Evolutionary conservation across 2,329 filamentous ascomycete genomes (phyloP), one percentile per base, ranked within the genome.

Genomic region (Pyrenophora graminea): DNA sequence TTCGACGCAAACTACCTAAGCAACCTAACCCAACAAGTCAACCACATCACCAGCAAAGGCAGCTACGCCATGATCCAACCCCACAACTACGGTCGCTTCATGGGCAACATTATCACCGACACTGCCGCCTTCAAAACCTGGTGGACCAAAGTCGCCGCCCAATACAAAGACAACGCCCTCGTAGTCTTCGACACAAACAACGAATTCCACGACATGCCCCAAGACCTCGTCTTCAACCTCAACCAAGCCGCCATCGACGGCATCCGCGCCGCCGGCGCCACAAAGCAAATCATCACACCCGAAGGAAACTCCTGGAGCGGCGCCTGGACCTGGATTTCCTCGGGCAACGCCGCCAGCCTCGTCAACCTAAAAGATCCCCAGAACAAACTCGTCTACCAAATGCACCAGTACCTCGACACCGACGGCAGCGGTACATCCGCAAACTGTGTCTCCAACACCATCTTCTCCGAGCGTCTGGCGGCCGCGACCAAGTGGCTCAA

Each of bases 381-480:
- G 39, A 71, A 83, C 69, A 82, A 81, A 62, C 75, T 84, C 49
- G 69, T 85, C 64, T 84, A 82, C 69, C 80, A 85, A 62, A 84
- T 85, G 82, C 82, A 85, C 65, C 82, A 85, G 70, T 85, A 85
- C 61, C 81, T 85, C 32, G 82, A 85, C 69, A 72, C 69, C 0
- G 82, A 84, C 53, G 78, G 80, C 45, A 80, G 77, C 2, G 82
- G 82, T 7, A 83, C 81, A 0, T 73, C 71, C 2, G 71, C 69
- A 2, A 70, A 71, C 23, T 85, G 82, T 62, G 80, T 83, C 13
- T 77, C 67, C 53, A 55, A 68, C 4, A 84, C 81, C n/a, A 81
- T 84, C 53, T 80, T 82, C 45, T 67, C 70, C 19, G 78, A 83
- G 58, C 74, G 82, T 4, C 69, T 85, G 15, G 56, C 72, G 17